A percentile compares a stretch with the other conserved stretches of the same genome.
Conservation (phyloP, 2,329 filamentous ascomycete species). For the Fusarium hainanense region DNA sequence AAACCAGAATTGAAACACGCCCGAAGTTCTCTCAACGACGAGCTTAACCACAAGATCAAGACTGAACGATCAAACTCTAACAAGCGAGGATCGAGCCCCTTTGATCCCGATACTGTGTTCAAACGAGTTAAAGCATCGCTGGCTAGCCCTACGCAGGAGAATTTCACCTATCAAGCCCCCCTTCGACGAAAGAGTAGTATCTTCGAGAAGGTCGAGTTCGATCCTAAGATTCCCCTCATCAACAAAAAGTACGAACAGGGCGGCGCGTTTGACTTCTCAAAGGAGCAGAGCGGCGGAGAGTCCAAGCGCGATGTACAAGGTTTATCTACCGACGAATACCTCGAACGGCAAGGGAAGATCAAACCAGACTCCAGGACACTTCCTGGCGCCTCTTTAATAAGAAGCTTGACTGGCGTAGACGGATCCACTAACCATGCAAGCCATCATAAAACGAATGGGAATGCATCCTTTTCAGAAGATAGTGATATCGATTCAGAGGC, state of each 20-base stretch:
- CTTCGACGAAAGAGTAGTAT: slow-evolving; percentile 56
- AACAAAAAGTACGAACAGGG: slow-evolving; percentile 69
- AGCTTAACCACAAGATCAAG: slow-evolving; percentile 48
- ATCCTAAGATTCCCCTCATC: slow-evolving; percentile 62
- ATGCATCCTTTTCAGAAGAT: slow-evolving; percentile 59
- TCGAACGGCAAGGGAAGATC: slow-evolving; percentile 59
- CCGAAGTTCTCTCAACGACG: slow-evolving; percentile 63
- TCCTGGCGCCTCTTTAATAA: slow-evolving; percentile 43
- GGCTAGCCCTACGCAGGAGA: slow-evolving; percentile 32
- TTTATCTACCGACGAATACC: slow-evolving; percentile 60
- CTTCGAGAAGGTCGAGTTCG: slow-evolving; percentile 67
- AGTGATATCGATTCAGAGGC: slow-evolving; percentile 66
- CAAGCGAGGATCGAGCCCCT: slow-evolving; percentile 67
- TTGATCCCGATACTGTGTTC: slow-evolving; percentile 68
- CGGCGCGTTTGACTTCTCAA: slow-evolving; percentile 62
- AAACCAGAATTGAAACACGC: slow-evolving; percentile 70
- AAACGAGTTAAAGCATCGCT: slow-evolving; percentile 66
- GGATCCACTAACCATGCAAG: slow-evolving; percentile 46
- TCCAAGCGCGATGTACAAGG: slow-evolving; percentile 48
- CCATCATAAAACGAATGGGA: slow-evolving; percentile 52
- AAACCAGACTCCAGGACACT: slow-evolving; percentile 50
- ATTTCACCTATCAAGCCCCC: slow-evolving; percentile 39
- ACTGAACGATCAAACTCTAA: slow-evolving; percentile 48
- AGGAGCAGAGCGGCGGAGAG: slow-evolving; percentile 48
- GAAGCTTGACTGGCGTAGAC: slow-evolving; percentile 45